Base-by-base conservation (phyloP, 2,329 filamentous ascomycete genomes). In the Penicillium sp. region DNA sequence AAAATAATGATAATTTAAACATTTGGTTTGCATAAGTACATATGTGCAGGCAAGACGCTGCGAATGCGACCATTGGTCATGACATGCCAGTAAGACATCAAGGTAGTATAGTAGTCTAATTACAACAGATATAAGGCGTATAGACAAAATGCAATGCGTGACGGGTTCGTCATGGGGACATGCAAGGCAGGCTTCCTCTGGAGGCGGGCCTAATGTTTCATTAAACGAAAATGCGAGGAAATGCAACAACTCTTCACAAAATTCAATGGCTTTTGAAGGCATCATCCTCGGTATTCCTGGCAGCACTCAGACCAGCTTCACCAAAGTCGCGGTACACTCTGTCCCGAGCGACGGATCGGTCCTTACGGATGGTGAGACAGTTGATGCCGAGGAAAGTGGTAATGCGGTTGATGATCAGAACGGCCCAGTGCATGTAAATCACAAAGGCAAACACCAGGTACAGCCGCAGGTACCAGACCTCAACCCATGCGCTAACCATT, bases 391-490 rank as follows among this genome's bases (percentile, higher is more conserved):
- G 79, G 75, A 89, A 97, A 52, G 87, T 82, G 77, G 94, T 97
- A 67, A 99, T 97, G 70, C 89, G 89, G 59, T 87, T 89, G 67
- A 96, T 91, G 46, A 97, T 92, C 41, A 96, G 80, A 67, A 89
- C 88, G 0, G 94, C 94, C 94, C 94, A 99, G 64, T 89, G 85
- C 73, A 89, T 92, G 75, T 99, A 99, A 3, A 90, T 89, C n/a
- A 92, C 77, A 44, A 87, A 77, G 1, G 92, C 87, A 71, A 97
- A 94, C 47, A 89, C 67, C 59, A 97, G 88, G 77, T 96, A 97
- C 0, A 79, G 85, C 67, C 90, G 86, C 22, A 99, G 84, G 70
- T 97, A 99, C 75, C 82, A 83, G 14, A 92, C 77, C 75, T 97
- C 94, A 6, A 85, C 64, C 35, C 77, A 73, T 2, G 88, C 81